Conservation (phyloP, 148 eudicot genomes). For the Cornus controversa region DNA sequence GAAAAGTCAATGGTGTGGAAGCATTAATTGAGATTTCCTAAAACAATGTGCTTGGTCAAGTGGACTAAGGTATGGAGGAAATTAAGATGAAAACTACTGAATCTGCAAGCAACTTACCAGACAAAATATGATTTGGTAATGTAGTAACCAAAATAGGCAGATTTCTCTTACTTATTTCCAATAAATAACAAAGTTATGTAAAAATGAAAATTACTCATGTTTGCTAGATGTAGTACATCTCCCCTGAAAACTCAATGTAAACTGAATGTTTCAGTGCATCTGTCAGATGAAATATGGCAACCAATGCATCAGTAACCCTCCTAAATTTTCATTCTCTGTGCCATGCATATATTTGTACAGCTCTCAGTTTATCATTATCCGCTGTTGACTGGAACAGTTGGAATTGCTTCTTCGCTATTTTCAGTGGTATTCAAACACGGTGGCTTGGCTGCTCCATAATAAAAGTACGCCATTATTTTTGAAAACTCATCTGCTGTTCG, state of each 20-base stretch:
- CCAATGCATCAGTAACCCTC: not conserved
- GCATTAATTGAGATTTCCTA: too few species aligned
- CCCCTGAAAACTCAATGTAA: not conserved
- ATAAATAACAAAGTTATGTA: not conserved
- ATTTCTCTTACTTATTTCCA: not conserved
- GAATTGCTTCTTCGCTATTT: conserved; percentile 59
- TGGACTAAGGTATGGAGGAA: too few species aligned
- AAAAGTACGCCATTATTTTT: conserved; percentile 94
- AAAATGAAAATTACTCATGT: not conserved
- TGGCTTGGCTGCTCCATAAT: conserved; percentile 89
- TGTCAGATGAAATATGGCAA: not conserved
- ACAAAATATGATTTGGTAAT: not conserved
- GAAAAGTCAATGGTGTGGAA: too few species aligned
- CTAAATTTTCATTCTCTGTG: not conserved
- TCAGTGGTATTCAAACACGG: conserved; percentile 39
- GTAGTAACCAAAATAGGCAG: not conserved
- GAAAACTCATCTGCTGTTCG: conserved; percentile 85
- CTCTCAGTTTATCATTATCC: conserved; percentile 9
- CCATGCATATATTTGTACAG: not conserved
- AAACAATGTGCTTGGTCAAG: too few species aligned
- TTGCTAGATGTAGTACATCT: not conserved
- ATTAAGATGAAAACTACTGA: too few species aligned
- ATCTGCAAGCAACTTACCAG: too few species aligned
- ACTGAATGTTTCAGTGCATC: not conserved
- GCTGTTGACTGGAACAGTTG: conserved; percentile 32